A percentile compares a stretch with the other conserved stretches of the same genome.
Conservation (phyloP, 2,329 filamentous ascomycete species). For the Raffaelea albimanens region DNA sequence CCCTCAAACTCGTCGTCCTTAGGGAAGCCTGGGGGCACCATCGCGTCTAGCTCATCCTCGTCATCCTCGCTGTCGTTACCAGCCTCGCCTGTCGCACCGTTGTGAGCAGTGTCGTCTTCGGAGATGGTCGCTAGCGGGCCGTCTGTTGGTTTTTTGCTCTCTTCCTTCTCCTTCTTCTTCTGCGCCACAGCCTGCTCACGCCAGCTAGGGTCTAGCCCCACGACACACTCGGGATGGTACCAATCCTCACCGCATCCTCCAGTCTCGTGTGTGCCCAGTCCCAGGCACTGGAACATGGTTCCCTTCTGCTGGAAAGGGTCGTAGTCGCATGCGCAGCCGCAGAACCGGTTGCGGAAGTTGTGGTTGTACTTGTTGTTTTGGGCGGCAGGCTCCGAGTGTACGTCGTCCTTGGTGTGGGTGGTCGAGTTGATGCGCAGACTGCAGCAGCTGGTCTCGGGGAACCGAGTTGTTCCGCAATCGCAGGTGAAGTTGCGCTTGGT, state of each 20-base stretch:
- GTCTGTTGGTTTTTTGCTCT: background rate
- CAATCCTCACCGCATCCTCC: conserved; percentile 95
- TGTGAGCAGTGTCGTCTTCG: too few relatives aligned
- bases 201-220: conserved; percentile 70
- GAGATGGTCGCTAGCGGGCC: conserved; percentile 10
- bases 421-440: conserved; percentile 60
- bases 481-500: conserved; percentile 92
- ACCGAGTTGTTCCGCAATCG: conserved; percentile 84
- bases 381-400: conserved; percentile 65
- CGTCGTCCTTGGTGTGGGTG: conserved; percentile 67
- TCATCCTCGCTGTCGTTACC: conserved; percentile 30
- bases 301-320: conserved; percentile 83
- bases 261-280: conserved; percentile 66
- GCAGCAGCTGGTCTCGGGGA: conserved; percentile 63
- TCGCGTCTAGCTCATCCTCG: conserved; percentile 46
- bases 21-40: conserved; percentile 78
- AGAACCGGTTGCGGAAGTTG: conserved; percentile 90
- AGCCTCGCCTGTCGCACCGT: conserved; percentile 12
- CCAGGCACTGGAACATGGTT: conserved; percentile 96
- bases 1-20: conserved; percentile 81
- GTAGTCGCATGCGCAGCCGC: conserved; percentile 80
- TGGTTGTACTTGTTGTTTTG: conserved; percentile 83
- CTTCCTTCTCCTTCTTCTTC: background rate
- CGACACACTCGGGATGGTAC: conserved; percentile 90
- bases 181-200: conserved; percentile 37